Conservation (phyloP, 345 rosid genomes). For the Citrus unshiu region DNA sequence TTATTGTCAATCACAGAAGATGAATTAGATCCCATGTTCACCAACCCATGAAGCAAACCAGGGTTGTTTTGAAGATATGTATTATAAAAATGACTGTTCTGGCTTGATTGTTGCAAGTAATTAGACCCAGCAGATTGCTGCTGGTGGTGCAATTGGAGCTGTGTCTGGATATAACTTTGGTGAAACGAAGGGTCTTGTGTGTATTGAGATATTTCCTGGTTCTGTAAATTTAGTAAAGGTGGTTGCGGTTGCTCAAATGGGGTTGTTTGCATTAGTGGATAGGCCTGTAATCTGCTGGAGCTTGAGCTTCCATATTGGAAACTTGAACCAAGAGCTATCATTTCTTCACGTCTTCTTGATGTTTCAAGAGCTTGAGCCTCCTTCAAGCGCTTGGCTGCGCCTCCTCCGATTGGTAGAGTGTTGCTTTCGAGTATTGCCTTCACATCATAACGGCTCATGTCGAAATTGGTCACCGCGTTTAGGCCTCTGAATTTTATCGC, state of each 20-base stretch:
- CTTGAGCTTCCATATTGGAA: slow-evolving; percentile 58
- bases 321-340: slow-evolving; percentile 72
- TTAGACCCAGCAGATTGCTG: slow-evolving; percentile 38
- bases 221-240: slow-evolving; percentile 64
- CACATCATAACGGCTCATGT: slow-evolving; percentile 93
- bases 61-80: slow-evolving; percentile 70
- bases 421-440: slow-evolving; percentile 95
- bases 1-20: slow-evolving; percentile 36
- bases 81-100: slow-evolving; percentile 58
- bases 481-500: slow-evolving; percentile 95
- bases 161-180: slow-evolving; percentile 69
- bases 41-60: slow-evolving; percentile 60
- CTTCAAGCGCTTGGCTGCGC: slow-evolving; percentile 89
- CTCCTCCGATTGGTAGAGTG: slow-evolving; percentile 94
- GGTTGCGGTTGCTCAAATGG: slow-evolving; percentile 57
- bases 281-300: slow-evolving; percentile 54
- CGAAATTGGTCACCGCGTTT: slow-evolving; percentile 91
- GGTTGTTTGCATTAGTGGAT: slow-evolving; percentile 52
- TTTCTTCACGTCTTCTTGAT: slow-evolving; percentile 76
- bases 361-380: slow-evolving; percentile 98
- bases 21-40: slow-evolving; percentile 40
- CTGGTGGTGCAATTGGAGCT: slow-evolving; percentile 61
- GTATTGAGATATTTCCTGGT: slow-evolving; percentile 69
- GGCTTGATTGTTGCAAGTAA: slow-evolving; percentile 44
- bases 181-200: slow-evolving; percentile 52